Conservation (phyloP, 2,329 filamentous ascomycete species). For the Colletotrichum filicis region DNA sequence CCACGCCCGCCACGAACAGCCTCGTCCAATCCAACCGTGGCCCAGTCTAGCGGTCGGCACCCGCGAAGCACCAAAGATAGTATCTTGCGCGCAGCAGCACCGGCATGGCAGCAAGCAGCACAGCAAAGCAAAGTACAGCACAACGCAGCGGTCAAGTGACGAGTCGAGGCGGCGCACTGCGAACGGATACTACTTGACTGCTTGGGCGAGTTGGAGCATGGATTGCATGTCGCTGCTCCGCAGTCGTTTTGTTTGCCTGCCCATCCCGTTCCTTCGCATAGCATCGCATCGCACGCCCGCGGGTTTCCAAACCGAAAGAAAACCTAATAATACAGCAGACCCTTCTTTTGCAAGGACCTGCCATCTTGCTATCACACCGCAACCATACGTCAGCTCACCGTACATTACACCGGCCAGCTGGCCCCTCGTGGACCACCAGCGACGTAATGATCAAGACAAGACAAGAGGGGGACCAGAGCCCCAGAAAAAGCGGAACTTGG, state of each 20-base stretch:
- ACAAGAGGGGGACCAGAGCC: constrained; percentile 16
- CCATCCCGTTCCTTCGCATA: neutral
- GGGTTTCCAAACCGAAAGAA: neutral
- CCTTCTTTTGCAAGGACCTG: neutral
- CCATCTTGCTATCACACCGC: neutral
- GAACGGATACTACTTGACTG: neutral
- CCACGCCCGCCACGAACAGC: neutral
- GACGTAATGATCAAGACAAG: constrained; percentile 18
- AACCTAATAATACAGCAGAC: constrained; percentile 1
- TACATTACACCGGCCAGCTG: neutral
- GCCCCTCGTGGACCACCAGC: neutral
- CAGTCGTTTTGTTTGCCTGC: neutral
- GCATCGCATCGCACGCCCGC: neutral
- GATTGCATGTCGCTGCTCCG: neutral
- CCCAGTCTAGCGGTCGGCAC: neutral
- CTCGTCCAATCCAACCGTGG: neutral
- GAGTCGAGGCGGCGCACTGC: neutral
- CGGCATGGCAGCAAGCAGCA: neutral
- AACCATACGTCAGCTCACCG: neutral
- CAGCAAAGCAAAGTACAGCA: neutral
- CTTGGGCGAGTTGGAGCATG: neutral
- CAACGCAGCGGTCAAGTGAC: neutral
- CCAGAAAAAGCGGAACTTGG: constrained; percentile 29
- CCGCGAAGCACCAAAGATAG: neutral
- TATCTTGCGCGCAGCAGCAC: neutral